These are phyloP conservation scores for Chlamydomonas sp. DNA, from an alignment of 139 green algal genomes.

Conservation along the genomic window DNA sequence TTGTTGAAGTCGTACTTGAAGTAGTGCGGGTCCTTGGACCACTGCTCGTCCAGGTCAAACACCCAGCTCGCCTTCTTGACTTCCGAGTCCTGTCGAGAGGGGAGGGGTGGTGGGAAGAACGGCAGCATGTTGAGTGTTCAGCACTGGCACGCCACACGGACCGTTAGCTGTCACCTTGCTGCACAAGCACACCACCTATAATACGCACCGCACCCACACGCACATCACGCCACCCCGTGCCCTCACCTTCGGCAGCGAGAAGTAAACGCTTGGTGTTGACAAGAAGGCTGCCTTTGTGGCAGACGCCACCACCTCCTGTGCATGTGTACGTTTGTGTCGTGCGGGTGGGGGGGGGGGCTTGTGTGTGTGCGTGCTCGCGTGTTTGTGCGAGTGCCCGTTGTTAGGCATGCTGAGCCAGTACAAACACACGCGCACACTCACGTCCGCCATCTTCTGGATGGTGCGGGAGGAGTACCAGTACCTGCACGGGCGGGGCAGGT, in stretches of 20 bases:
- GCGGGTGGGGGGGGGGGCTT: background rate
- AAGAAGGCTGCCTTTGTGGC: conserved; percentile 12
- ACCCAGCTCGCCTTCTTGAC: conserved; percentile 32
- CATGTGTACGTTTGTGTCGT: background rate
- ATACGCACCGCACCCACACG: background rate
- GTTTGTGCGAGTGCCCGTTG: background rate
- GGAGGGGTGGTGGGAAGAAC: too few relatives aligned
- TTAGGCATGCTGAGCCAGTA: background rate
- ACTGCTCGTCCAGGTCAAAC: conserved; percentile 65
- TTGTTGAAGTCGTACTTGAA: conserved; percentile 65
- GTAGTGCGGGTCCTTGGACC: conserved; percentile 45
- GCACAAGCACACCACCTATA: too few relatives aligned
- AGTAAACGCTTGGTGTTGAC: conserved; percentile 19
- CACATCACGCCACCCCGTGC: background rate
- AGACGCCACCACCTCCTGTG: conserved; percentile 9
- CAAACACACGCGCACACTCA: background rate
- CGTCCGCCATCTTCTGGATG: background rate
- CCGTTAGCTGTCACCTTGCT: too few relatives aligned
- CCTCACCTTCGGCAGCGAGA: conserved; percentile 16
- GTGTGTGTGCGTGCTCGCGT: background rate
- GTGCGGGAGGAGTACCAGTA: conserved; percentile 11
- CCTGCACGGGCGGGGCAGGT: background rate
- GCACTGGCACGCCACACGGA: too few relatives aligned
- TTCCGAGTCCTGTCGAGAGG: conserved; percentile 28
- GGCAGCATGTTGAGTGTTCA: too few relatives aligned